Conservation (phyloP, 2,329 filamentous ascomycete species). For the Xylaria multiplex region DNA sequence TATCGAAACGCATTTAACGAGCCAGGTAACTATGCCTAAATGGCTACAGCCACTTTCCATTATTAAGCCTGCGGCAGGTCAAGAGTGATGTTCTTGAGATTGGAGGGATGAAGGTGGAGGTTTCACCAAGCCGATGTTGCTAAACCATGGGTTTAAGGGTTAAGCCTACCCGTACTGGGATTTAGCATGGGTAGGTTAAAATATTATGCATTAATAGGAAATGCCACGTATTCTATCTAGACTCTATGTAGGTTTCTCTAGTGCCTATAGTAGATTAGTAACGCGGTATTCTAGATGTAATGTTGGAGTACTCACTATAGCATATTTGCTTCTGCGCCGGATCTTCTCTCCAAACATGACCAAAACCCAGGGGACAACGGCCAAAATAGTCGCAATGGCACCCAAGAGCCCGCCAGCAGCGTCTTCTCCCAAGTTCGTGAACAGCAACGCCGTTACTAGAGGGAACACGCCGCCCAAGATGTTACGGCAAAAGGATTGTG, state of each 20-base stretch:
- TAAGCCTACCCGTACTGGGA: neutral
- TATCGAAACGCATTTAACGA: too few species aligned
- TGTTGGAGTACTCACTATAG: conserved; percentile 59
- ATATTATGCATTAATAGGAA: neutral
- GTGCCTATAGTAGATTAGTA: conserved; percentile 29
- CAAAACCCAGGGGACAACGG: conserved; percentile 87
- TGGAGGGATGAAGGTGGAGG: too few species aligned
- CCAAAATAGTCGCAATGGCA: conserved; percentile 73
- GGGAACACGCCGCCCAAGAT: conserved; percentile 84
- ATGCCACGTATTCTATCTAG: neutral
- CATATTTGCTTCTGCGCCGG: conserved; percentile 79
- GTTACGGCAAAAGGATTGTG: conserved; percentile 88
- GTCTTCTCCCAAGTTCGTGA: conserved; percentile 74
- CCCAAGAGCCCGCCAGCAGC: conserved; percentile 80
- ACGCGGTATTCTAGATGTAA: neutral
- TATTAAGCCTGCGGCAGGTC: too few species aligned
- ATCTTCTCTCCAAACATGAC: conserved; percentile 82
- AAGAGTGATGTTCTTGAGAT: too few species aligned
- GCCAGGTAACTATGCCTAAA: too few species aligned
- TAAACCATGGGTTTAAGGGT: neutral
- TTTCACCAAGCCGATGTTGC: neutral
- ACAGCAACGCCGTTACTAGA: conserved; percentile 78
- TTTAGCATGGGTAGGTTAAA: neutral
- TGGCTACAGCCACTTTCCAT: too few species aligned
- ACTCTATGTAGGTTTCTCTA: conserved; percentile 24